Evolutionary conservation across 208 protist genomes (phyloP).

Genomic region (Zelonia costaricensis): DNA sequence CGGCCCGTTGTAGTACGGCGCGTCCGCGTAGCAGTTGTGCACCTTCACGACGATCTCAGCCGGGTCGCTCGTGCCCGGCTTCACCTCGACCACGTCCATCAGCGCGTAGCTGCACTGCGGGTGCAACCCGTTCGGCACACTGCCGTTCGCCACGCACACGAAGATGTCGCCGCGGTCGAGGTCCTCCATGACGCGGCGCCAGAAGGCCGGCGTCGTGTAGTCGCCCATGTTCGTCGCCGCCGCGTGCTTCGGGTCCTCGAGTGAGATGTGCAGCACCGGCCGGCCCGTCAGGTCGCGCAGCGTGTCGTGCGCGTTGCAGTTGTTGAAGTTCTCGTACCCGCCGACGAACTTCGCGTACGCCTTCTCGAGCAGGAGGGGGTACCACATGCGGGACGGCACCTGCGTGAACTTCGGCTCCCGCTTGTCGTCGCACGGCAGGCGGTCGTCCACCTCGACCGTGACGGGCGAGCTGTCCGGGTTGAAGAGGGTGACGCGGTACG

Average conservation of each 20-base stretch:
- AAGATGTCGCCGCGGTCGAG: constrained; percentile 74
- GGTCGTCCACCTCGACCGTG: constrained; percentile 77
- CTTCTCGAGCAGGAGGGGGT: constrained; percentile 89
- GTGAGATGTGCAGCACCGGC: constrained; percentile 77
- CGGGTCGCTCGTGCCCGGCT: constrained; percentile 37
- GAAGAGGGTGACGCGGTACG: constrained; percentile 77
- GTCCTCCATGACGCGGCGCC: constrained; percentile 58
- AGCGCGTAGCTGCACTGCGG: constrained; percentile 77
- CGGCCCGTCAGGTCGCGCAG: constrained; percentile 82
- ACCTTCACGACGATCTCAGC: constrained; percentile 66
- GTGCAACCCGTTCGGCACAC: constrained; percentile 64
- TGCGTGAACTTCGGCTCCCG: constrained; percentile 78
- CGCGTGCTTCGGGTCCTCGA: constrained; percentile 76
- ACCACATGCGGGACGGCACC: constrained; percentile 71
- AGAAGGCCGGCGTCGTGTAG: constrained; percentile 67
- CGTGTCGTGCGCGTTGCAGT: constrained; percentile 83
- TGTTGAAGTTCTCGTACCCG: constrained; percentile 78
- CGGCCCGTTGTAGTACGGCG: constrained; percentile 56
- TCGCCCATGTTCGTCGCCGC: constrained; percentile 72
- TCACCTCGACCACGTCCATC: constrained; percentile 60
- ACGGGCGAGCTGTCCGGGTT: constrained; percentile 70
- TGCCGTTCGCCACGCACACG: constrained; percentile 62
- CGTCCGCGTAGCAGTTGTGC: constrained; percentile 79
- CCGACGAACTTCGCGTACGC: constrained; percentile 91
- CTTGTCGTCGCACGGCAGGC: constrained; percentile 67